Evolutionary conservation across 2,329 filamentous ascomycete species (phyloP), one percentile per base, ranked within the genome.

Genomic region (Verticillium tricorpus): DNA sequence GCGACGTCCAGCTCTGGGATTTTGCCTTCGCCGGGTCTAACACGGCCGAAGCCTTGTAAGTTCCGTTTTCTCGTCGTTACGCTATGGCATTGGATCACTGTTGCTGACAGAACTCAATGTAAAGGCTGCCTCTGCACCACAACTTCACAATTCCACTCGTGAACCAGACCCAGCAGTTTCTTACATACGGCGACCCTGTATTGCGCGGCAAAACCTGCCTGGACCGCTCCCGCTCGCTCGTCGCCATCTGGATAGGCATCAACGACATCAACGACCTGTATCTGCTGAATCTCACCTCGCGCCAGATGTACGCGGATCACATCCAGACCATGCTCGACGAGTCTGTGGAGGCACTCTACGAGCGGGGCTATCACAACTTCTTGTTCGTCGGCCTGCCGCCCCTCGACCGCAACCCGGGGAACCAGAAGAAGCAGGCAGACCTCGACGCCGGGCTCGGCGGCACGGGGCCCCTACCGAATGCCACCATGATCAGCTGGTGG

Each of bases 1-100:
- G 83, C 66, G 64, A 73, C 11, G 73, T 71, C 12, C 79, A 84
- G 59, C 73, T 85, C 0, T 85, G 82, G 82, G 78, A 85, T 61
- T 85, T 85, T 66, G 82, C 82, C 0, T 85, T 84, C 63, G 82
- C 80, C 1, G 83, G 83, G 2, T 76, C 80, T 0, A 80, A 85
- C 61, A 77, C 83, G 19, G 78, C 78, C 7, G 72, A 72, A 9
- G 69, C 74, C 61, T 76, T 74, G 74, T 77, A 63, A 63, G 71
- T 62, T n/a, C 19, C 34, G 1, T 35, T 14, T 11, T 3, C 9
- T 14, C 9, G 34, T 7, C 34, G 9, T 9, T 14, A 8, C 15
- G 2, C 22, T 0, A 7, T 9, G 17, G 5, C 9, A 2, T 1
- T 6, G 31, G 19, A 2, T 62, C 61, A 1, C 37, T 60, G 2